Conservation (phyloP, 495 filamentous ascomycete species). For the Parathielavia hyrcaniae region DNA sequence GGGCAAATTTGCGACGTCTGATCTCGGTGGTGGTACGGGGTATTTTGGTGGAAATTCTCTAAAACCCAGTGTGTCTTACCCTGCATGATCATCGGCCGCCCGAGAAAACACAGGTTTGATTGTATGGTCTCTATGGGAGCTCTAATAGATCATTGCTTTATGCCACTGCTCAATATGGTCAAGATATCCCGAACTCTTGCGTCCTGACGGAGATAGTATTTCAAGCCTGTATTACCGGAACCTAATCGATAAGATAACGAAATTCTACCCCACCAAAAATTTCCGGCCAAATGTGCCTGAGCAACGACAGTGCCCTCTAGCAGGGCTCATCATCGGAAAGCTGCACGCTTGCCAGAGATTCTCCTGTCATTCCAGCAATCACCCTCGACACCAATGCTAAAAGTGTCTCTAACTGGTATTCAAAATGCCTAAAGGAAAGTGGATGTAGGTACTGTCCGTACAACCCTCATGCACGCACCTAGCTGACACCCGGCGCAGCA, state of each 20-base stretch:
- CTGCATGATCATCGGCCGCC: too few relatives aligned
- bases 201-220: too few relatives aligned
- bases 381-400: neutral
- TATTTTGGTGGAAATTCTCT: too few relatives aligned
- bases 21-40: neutral
- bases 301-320: neutral
- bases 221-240: neutral
- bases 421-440: conserved; percentile 77
- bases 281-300: conserved; percentile 25
- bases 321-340: too few relatives aligned
- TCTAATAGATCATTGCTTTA: too few relatives aligned
- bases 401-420: neutral
- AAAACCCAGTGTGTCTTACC: too few relatives aligned
- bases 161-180: too few relatives aligned
- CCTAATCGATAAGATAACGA: conserved; percentile 30
- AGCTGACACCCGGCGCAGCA: conserved; percentile 39
- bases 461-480: neutral
- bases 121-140: too few relatives aligned
- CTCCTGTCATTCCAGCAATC: too few relatives aligned
- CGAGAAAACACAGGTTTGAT: too few relatives aligned
- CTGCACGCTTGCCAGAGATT: too few relatives aligned
- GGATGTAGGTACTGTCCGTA: conserved; percentile 61
- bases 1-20: conserved; percentile 35
- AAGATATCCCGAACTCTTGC: too few relatives aligned
- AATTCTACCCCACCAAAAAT: conserved; percentile 43